These are phyloP conservation scores for Pisolithus orientalis DNA, from an alignment of 768 basidiomycete species.

Conservation along the genomic window DNA sequence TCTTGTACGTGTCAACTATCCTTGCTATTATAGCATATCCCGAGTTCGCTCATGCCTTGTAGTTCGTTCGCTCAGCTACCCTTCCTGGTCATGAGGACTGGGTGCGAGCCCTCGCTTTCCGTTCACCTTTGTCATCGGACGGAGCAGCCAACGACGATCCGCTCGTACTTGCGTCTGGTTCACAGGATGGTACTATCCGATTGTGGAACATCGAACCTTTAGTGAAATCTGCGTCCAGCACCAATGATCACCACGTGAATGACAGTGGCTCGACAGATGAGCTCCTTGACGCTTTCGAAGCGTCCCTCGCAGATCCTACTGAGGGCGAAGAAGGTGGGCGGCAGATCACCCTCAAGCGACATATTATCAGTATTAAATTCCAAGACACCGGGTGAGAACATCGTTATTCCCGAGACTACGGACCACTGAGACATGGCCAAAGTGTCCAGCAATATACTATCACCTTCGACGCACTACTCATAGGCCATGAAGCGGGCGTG, in stretches of 20 bases:
- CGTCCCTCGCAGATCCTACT: slow-evolving; percentile 62
- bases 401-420: slow-evolving; percentile 19
- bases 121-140: slow-evolving; percentile 22
- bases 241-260: slow-evolving; percentile 13
- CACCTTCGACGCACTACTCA: slow-evolving; percentile 87
- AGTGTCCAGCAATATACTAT: slow-evolving; percentile 60
- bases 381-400: slow-evolving; percentile 16
- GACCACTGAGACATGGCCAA: slow-evolving; percentile 2
- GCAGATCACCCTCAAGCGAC: slow-evolving; percentile 86
- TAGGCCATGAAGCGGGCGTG: slow-evolving; percentile 94
- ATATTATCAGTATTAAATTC: slow-evolving; percentile 64
- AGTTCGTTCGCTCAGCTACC: slow-evolving; percentile 57
- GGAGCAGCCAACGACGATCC: slow-evolving; percentile 21
- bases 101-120: slow-evolving; percentile 79
- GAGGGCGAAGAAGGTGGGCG: slow-evolving; percentile 75
- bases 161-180: slow-evolving; percentile 84
- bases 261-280: slow-evolving; percentile 50
- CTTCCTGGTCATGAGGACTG: slow-evolving; percentile 93
- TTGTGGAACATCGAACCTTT: slow-evolving; percentile 79
- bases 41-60: not conserved
- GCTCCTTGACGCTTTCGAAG: slow-evolving; percentile 83
- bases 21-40: not conserved
- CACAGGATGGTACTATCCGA: slow-evolving; percentile 91
- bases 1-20: slow-evolving; percentile 32
- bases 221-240: slow-evolving; percentile 19